Evolutionary conservation across 2,329 filamentous ascomycete species (phyloP), one percentile per base, ranked within the genome.

Genomic region (Diatrype stigma): DNA sequence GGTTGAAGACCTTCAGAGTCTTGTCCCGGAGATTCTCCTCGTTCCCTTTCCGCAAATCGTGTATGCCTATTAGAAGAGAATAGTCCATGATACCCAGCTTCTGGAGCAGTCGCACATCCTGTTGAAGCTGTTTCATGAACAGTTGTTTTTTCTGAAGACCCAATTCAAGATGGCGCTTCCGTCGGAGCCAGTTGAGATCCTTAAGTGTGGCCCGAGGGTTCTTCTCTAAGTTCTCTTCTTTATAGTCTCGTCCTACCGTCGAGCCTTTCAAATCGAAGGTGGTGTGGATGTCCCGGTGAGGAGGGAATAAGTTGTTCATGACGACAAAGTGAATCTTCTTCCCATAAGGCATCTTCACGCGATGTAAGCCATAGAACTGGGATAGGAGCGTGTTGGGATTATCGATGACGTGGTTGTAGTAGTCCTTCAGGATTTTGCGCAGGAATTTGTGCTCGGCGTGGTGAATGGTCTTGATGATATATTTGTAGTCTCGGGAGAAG

Each of bases 381-480:
- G 93, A 97, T 46, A 99, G 85, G 23, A 99, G 79, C 0, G 95
- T 99, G 71, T 99, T 96, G 6, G 94, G 94, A 70, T 99, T 97
- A 34, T 91, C 82, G 62, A 85, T 85, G 58, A 97, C 90, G 67
- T 99, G 94, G 51, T 88, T 78, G 73, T 96, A 96, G 72, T 99
- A 99, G 54, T 97, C 89, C 66, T 87, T 90, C 51, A 95, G 75
- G 51, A 93, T 89, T 70, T 87, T 91, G 47, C 89, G 80, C 46
- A 95, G 78, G 57, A 93, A 92, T 64, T 92, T 92, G 76, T 93
- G 89, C 70, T 99, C 94, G 61, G 85, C 84, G 63, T 97, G 94
- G 68, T 99, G 94, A 60, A 99, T 97, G 21, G 94, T 99, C 74
- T 99, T 99, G 81, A 99, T 99, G 73, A 99, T 99, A 73, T 99